Percentiles rank a stretch among this genome's conserved stretches.
These are phyloP conservation scores for Rhodomyrtus psidioides DNA, from an alignment of 441 rosid genomes.

Conservation along the genomic window DNA sequence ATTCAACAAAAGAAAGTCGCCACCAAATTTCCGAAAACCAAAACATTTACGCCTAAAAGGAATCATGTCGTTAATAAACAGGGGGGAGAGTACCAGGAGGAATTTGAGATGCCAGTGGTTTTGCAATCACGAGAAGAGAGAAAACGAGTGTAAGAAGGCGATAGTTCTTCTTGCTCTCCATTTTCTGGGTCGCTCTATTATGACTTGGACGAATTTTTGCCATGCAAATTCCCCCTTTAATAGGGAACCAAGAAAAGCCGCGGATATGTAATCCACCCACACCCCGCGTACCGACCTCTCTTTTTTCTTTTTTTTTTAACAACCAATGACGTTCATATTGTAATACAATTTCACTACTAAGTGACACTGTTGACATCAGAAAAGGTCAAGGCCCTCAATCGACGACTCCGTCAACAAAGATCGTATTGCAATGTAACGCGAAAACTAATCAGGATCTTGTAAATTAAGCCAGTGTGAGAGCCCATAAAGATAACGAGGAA, in stretches of 20 bases:
- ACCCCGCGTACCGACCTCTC: background rate
- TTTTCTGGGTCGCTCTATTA: background rate
- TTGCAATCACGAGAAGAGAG: background rate
- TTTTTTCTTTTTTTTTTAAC: too few relatives aligned
- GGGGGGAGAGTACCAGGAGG: background rate
- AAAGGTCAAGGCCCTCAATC: background rate
- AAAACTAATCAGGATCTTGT: too few relatives aligned
- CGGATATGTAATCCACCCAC: background rate
- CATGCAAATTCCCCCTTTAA: background rate
- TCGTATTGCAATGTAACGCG: too few relatives aligned
- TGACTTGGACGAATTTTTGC: background rate
- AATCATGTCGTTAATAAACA: background rate
- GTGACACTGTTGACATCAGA: background rate
- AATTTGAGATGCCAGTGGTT: background rate
- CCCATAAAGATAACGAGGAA: too few relatives aligned
- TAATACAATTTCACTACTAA: background rate
- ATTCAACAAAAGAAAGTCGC: background rate
- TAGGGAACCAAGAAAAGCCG: background rate
- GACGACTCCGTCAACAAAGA: background rate
- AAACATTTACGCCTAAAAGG: background rate
- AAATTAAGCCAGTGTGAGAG: too few relatives aligned
- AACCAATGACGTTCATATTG: background rate
- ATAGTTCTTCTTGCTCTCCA: background rate
- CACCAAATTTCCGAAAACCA: background rate
- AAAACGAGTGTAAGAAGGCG: background rate